Percentiles rank a stretch among this genome's conserved stretches.
These are phyloP conservation scores for Yamadazyma philogaea DNA, from an alignment of 805 yeast species.

Conservation along the genomic window DNA sequence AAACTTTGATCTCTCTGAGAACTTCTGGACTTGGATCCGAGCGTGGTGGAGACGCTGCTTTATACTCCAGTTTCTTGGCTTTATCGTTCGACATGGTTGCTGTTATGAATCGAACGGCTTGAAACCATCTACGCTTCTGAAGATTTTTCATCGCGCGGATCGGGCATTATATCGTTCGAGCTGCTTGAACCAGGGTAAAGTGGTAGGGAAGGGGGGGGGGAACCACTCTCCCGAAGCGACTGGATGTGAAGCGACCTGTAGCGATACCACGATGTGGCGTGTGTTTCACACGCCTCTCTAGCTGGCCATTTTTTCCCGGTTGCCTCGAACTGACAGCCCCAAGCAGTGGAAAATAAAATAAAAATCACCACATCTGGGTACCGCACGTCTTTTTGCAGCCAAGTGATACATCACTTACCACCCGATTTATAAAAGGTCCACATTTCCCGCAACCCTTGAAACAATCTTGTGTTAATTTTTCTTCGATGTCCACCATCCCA, in stretches of 20 bases:
- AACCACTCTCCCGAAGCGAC: too few species aligned
- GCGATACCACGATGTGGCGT: too few species aligned
- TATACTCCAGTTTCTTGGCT: neutral
- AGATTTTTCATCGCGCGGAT: neutral
- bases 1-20: conserved; percentile 16
- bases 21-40: neutral
- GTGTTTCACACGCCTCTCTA: too few species aligned
- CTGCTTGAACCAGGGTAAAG: neutral
- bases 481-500: conserved; percentile 6
- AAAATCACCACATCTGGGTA: neutral
- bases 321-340: too few species aligned
- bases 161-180: too few species aligned
- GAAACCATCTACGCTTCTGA: neutral
- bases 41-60: neutral
- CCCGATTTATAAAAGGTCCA: neutral
- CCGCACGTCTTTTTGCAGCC: conserved; percentile 5
- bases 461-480: neutral
- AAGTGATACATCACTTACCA: neutral
- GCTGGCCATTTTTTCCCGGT: too few species aligned
- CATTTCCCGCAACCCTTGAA: neutral
- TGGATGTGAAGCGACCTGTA: too few species aligned
- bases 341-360: too few species aligned
- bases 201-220: neutral
- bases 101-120: neutral
- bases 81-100: neutral